Evolutionary conservation across 2,329 filamentous ascomycete species (phyloP), one percentile per base, ranked within the genome.

Genomic region (Colletotrichum salicis): DNA sequence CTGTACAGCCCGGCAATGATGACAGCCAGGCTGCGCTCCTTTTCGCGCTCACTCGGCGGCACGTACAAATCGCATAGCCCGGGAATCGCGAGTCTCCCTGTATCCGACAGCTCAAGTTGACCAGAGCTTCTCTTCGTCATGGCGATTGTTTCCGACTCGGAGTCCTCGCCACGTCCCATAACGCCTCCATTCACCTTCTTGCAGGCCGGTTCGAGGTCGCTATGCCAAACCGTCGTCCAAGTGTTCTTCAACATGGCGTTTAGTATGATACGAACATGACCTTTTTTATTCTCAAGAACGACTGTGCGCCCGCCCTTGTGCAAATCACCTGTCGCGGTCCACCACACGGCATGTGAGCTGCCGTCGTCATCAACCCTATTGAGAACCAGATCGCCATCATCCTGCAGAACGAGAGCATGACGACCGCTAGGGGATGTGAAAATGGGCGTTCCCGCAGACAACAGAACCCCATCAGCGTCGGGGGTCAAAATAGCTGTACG

Each of bases 301-400:
- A 74, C 51, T 12, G 33, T 70, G 27, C 66, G 70, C 2, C 70
- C 70, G 2, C 57, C 62, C 5, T 22, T 48, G n/a, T 48, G 62
- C 29, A 22, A 52, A 13, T 73, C 71, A 13, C 73, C 67, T 33
- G 73, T 74, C 5, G 51, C 68, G 8, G 73, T 74, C 67, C 67
- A 74, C 73, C 73, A 74, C 11, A 74, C 24, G 8, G 71, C 54
- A 57, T 65, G 58, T 5, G 35, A n/a, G 2, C n/a, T 8, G 27
- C 71, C 64, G 52, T 67, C 68, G n/a, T 29, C 51, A 15, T 63
- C 48, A 29, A 58, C n/a, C 31, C 54, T 59, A 19, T 45, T 37
- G 29, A 74, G 67, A 11, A 74, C 71, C 12, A 74, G 67, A 33
- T 74, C 67, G n/a, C 73, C 73, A 29, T 73, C 68, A 6, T 60